Evolutionary conservation across 1,139 yeast genomes (phyloP), one percentile per base, ranked within the genome.

Genomic region (Hemisphaericaspora subhashii): DNA sequence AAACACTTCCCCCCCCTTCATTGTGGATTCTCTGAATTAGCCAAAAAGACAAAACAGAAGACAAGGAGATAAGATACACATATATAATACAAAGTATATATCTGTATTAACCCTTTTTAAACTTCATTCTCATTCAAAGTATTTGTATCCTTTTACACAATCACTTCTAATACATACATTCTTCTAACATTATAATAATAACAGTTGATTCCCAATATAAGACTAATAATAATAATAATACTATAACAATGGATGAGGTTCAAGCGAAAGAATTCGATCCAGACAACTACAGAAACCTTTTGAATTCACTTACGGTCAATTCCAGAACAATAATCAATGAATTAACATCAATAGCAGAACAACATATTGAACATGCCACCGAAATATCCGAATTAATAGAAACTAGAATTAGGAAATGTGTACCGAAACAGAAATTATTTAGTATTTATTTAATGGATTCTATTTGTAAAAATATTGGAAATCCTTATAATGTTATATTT

Each of bases 401-500:
- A 39, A 56, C 56, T 18, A 54, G 75, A 32, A 64, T 72, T 37
- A 17, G 27, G 18, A 64, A 57, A 41, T 62, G 69, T 37, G 53
- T 67, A 14, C 76, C 76, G 13, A 66, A 65, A 39, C 60, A 67
- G 46, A 71, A 70, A 49, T 54, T 72, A 25, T 62, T 48, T 44
- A 55, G 66, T 13, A 57, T 72, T 37, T 72, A 72, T 47, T 52
- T 71, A 33, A 48, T 72, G 51, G 77, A 72, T 51, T 64, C 71
- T 29, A 67, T 72, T 16, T 59, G 68, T 48, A 71, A 71, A 48
- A 68, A 62, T 50, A 58, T 70, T 31, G 75, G 76, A 11, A 68
- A 64, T 42, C 77, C 77, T 4, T 72, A 69, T 51, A 68, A 67
- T 45, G 46, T 66, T 30, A 48, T 69, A 33, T 68, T 71, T 48